phyloP scores from a whole-genome alignment of 2,329 filamentous ascomycete species.

The Dothistroma pini region DNA sequence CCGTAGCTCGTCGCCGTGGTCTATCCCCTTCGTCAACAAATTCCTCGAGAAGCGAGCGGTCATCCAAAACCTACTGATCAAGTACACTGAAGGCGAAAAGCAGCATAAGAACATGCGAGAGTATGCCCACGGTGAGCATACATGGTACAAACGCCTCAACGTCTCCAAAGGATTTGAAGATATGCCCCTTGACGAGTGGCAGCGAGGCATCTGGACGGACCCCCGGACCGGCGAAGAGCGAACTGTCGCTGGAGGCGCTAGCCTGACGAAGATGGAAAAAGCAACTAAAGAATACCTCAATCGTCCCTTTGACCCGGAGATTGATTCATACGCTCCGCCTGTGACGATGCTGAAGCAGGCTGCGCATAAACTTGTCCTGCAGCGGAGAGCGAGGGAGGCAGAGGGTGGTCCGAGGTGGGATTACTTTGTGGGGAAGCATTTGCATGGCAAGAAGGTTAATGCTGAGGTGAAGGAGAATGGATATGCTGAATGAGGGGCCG shows the following conservation, averaged over 20 bases:
- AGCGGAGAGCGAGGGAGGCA: constrained; percentile 42
- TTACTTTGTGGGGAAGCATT: constrained; percentile 28
- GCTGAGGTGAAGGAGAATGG: constrained; percentile 8
- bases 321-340: constrained; percentile 45
- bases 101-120: constrained; percentile 47
- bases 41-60: constrained; percentile 49
- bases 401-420: constrained; percentile 34
- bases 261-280: constrained; percentile 44
- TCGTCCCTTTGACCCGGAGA: constrained; percentile 35
- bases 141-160: constrained; percentile 51
- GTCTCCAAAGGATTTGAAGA: constrained; percentile 45
- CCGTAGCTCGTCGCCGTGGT: constrained; percentile 43
- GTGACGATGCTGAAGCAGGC: constrained; percentile 44
- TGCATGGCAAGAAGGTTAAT: constrained; percentile 7
- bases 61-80: constrained; percentile 49
- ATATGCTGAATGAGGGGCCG: constrained; percentile 13
- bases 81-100: constrained; percentile 51
- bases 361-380: constrained; percentile 47
- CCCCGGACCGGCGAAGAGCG: constrained; percentile 15
- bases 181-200: constrained; percentile 48
- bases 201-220: constrained; percentile 38
- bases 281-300: constrained; percentile 41
- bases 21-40: constrained; percentile 41
- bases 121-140: constrained; percentile 46
- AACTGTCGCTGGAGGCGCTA: constrained; percentile 40